phyloP scores from a whole-genome alignment of 768 basidiomycete genomes.

The Symmetrospora coprosmae region DNA sequence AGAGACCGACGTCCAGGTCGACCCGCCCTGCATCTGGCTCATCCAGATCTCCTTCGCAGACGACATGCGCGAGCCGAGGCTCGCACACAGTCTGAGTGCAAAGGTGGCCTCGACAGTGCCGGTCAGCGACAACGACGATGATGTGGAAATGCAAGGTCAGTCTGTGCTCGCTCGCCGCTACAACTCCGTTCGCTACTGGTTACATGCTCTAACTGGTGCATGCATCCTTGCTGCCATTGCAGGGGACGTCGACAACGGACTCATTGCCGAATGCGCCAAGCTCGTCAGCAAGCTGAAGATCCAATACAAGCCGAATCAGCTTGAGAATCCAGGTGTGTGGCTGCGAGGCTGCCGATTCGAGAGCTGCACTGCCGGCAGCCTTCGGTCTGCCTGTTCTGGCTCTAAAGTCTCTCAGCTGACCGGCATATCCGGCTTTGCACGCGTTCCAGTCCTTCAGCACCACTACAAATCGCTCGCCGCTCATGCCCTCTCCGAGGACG shows the following conservation, averaged over 20 bases:
- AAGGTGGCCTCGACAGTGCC: slow-evolving; percentile 18
- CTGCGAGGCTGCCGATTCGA: too few relatives aligned
- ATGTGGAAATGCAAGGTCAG: too few relatives aligned
- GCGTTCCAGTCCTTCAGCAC: slow-evolving; percentile 29
- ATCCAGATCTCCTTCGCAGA: slow-evolving; percentile 89
- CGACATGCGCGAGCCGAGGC: slow-evolving; percentile 67
- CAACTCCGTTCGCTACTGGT: neutral
- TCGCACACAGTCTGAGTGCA: slow-evolving; percentile 55
- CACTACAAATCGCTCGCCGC: slow-evolving; percentile 54
- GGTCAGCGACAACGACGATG: slow-evolving; percentile 13
- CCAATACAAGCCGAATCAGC: slow-evolving; percentile 58
- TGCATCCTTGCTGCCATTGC: neutral
- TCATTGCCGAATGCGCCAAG: slow-evolving; percentile 43
- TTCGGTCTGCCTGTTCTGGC: too few relatives aligned
- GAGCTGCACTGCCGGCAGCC: neutral
- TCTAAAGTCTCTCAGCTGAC: too few relatives aligned
- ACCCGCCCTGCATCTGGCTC: slow-evolving; percentile 82
- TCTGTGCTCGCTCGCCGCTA: neutral
- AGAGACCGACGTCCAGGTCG: slow-evolving; percentile 50
- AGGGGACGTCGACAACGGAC: neutral
- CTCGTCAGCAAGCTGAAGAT: slow-evolving; percentile 59
- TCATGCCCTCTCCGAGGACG: slow-evolving; percentile 79
- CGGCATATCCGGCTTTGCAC: too few relatives aligned
- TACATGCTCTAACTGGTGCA: neutral
- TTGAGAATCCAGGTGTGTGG: slow-evolving; percentile 58